phyloP scores from a whole-genome alignment of 2,329 filamentous ascomycete species.

The Fusarium kyushuense region DNA sequence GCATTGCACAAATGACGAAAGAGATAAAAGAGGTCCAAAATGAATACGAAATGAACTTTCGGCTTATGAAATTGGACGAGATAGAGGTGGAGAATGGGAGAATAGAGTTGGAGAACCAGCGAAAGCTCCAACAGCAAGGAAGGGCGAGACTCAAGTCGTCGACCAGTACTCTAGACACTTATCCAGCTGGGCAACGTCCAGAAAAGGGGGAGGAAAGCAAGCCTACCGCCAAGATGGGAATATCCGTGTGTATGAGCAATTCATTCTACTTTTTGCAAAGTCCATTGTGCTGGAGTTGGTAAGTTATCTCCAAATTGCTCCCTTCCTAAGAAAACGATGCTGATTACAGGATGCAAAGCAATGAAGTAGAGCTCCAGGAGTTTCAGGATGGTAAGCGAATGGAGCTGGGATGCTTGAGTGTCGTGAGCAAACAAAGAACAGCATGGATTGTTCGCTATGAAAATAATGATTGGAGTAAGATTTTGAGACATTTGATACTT shows the following conservation, averaged over 20 bases:
- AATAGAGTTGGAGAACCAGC: not conserved
- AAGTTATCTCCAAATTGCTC: no score
- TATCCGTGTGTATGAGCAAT: not conserved
- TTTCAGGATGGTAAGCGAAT: not conserved
- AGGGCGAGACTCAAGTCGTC: not conserved
- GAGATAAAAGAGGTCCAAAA: not conserved
- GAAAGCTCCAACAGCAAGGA: not conserved
- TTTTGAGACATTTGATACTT: no score
- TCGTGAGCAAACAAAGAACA: not conserved
- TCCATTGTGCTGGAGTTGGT: not conserved
- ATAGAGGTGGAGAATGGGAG: not conserved
- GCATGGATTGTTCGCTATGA: conserved; percentile 6
- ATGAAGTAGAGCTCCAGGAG: not conserved
- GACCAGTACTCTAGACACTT: no score
- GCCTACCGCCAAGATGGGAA: no score
- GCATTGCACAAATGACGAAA: conserved; percentile 10
- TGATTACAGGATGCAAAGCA: not conserved
- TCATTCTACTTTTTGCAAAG: not conserved
- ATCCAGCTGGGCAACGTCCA: not conserved
- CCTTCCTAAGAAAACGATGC: no score
- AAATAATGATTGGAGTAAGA: conserved; percentile 12
- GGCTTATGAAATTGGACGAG: not conserved
- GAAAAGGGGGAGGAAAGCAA: not conserved
- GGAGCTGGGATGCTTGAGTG: not conserved
- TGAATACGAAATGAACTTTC: not conserved